Evolutionary conservation across 495 filamentous ascomycete genomes (phyloP).

Genomic region (Platismatia glauca): DNA sequence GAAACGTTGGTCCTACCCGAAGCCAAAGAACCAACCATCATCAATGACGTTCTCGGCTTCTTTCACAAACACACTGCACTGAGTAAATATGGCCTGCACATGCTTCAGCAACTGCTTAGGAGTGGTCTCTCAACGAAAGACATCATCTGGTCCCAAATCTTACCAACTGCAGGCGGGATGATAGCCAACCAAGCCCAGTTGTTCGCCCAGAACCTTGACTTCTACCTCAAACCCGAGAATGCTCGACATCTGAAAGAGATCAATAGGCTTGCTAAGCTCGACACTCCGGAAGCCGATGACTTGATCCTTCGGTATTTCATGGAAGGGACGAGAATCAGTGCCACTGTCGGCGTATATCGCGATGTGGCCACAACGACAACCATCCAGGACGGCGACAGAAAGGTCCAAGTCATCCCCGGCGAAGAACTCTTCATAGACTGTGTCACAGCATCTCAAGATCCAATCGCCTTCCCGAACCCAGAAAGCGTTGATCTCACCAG

Average conservation of each 20-base stretch:
- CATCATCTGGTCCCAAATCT: conserved; percentile 62
- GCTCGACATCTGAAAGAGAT: conserved; percentile 47
- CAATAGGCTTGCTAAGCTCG: conserved; percentile 41
- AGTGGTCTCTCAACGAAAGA: conserved; percentile 50
- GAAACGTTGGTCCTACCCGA: conserved; percentile 55
- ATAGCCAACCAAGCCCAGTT: conserved; percentile 63
- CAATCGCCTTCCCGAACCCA: conserved; percentile 55
- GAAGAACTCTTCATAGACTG: conserved; percentile 43
- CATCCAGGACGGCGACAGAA: conserved; percentile 36
- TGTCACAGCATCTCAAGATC: conserved; percentile 47
- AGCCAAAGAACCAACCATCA: conserved; percentile 35
- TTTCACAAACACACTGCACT: conserved; percentile 40
- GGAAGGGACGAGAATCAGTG: conserved; percentile 52
- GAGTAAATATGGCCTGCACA: conserved; percentile 55
- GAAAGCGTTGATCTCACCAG: conserved; percentile 53
- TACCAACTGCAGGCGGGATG: conserved; percentile 50
- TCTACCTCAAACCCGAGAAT: conserved; percentile 55
- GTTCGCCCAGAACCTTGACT: conserved; percentile 68
- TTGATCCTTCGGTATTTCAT: conserved; percentile 40
- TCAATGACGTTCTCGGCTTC: conserved; percentile 35
- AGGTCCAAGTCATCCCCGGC: conserved; percentile 38
- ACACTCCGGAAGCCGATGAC: conserved; percentile 39
- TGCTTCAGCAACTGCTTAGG: conserved; percentile 59
- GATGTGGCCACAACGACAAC: conserved; percentile 33
- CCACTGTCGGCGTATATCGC: conserved; percentile 46